phyloP scores from a whole-genome alignment of 179 eudicot species.

The Corrigiola litoralis region DNA sequence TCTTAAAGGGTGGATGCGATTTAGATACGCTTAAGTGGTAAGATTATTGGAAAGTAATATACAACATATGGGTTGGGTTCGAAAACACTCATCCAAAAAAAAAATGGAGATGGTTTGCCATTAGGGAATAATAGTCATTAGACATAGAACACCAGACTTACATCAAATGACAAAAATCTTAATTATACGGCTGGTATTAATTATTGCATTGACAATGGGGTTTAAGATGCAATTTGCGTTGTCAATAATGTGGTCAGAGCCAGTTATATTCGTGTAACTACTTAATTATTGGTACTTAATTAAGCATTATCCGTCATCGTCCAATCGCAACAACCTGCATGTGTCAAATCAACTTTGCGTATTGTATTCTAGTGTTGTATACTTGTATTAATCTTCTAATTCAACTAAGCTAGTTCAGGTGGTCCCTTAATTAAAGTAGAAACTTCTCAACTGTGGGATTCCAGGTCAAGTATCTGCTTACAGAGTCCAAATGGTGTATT shows the following conservation, averaged over 20 bases:
- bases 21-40: no score
- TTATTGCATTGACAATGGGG: not conserved
- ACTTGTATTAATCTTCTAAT: constrained; percentile 11
- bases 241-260: not conserved
- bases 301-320: constrained; percentile 16
- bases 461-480: not conserved
- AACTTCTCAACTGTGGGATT: not conserved
- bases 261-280: not conserved
- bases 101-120: no score
- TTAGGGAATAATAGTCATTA: constrained; percentile 1
- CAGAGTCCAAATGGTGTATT: constrained; percentile 5
- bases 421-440: constrained; percentile 10
- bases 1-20: no score
- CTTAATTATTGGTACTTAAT: constrained; percentile 11
- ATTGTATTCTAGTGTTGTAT: not conserved
- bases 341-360: constrained; percentile 14
- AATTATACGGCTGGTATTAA: not conserved
- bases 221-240: no score
- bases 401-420: no score
- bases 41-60: no score
- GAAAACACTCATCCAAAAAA: no score
- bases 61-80: not conserved
- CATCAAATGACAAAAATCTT: not conserved
- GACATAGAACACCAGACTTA: not conserved
- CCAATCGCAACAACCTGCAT: constrained; percentile 19